Evolutionary conservation across 768 basidiomycete species (phyloP), one percentile per base, ranked within the genome.

Genomic region (Rhodotorula babjevae): DNA sequence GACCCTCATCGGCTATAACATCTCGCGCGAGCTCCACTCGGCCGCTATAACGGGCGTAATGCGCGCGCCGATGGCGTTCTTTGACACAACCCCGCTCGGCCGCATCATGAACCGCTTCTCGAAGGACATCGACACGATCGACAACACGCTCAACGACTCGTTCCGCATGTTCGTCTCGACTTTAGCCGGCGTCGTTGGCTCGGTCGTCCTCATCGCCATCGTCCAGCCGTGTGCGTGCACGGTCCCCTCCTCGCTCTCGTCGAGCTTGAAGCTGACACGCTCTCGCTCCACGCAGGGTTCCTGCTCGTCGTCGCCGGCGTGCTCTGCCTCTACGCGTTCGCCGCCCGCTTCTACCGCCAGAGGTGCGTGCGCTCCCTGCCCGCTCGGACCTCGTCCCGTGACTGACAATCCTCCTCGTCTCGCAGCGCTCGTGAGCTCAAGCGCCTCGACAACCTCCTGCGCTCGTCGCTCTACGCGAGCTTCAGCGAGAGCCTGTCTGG

Each of bases 61-160:
- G 85, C 86, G 88, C 79, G 90, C 91, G 1, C 92, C 92, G 0
- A 92, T 91, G 88, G 87, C 87, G 14, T 93, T 92, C 83, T 94
- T 92, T 78, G 93, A 94, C 78, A 92, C 81, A 1, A 82, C 81
- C 0, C 83, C 83, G 7, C 75, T 82, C 21, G 83, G 83, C 2
- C 77, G 78, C n/a, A 75, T 79, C 68, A 57, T 58, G 46, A 68
- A 56, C 33, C 50, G 65, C 29, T 65, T 73, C 68, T 68, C 68
- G 66, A 67, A 67, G 57, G 89, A 91, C 79, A 86, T 91, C 62
- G 90, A 92, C 78, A 91, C 90, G 1, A 84, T 91, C 64, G 91
- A 92, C 79, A 92, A 91, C 76, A 69, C 85, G 53, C 84, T 78
- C 46, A 71, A 56, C 84, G 90, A 92, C 78, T 84, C 90, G 1